Evolutionary conservation across 2,329 filamentous ascomycete genomes (phyloP).

Genomic region (Aciculosporium take): DNA sequence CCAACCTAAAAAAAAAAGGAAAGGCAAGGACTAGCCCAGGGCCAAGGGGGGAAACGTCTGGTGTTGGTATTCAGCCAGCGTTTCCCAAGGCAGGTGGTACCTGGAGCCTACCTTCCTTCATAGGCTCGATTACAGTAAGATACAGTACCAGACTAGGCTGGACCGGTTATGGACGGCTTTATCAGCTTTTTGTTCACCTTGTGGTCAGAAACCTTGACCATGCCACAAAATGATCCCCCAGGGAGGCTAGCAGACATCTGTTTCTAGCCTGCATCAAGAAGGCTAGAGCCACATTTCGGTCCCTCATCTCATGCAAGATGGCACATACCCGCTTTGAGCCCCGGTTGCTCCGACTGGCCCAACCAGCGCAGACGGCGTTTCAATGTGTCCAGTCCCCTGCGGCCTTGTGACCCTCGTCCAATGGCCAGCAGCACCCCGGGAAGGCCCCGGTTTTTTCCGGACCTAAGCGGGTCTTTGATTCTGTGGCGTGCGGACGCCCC

Average conservation of each 20-base stretch:
- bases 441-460: background rate
- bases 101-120: no score
- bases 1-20: background rate
- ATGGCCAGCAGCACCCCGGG: background rate
- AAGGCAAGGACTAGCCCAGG: no score
- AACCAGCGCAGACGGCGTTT: background rate
- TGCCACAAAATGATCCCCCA: no score
- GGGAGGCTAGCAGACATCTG: no score
- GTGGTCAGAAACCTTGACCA: background rate
- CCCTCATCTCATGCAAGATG: conserved; percentile 5
- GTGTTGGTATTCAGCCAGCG: background rate
- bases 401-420: background rate
- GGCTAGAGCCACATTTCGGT: background rate
- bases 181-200: background rate
- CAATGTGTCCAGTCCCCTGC: no score
- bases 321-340: conserved; percentile 2
- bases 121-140: no score
- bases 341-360: background rate
- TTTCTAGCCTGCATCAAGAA: background rate
- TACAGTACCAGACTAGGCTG: no score
- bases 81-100: no score
- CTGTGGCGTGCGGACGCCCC: no score
- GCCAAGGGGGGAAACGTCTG: background rate
- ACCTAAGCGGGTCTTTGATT: no score
- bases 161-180: no score